Conservation (phyloP, 192 early-diverging fungal genomes). For the Mortierella hygrophila region DNA sequence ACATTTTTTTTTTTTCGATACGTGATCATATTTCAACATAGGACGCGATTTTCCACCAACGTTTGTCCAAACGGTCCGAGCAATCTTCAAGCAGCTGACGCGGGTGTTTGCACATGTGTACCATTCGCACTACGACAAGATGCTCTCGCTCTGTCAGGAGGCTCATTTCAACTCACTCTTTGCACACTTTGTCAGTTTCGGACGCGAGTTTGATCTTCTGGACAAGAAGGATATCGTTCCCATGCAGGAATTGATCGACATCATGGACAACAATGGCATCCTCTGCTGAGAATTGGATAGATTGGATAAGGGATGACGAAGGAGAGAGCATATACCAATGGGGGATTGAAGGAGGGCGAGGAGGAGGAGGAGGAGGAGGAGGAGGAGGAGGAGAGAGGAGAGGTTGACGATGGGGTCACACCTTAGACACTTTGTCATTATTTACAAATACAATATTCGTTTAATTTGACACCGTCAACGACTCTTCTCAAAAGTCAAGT, state of each 20-base stretch:
- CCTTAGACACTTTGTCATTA: too few relatives aligned
- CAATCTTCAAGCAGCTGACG: conserved; percentile 88
- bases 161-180: conserved; percentile 96
- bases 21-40: conserved; percentile 1
- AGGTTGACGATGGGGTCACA: too few relatives aligned
- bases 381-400: too few relatives aligned
- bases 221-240: conserved; percentile 92
- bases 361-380: too few relatives aligned
- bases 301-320: background rate
- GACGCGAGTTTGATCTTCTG: conserved; percentile 91
- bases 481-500: too few relatives aligned
- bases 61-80: conserved; percentile 73
- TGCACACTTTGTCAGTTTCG: conserved; percentile 95
- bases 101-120: conserved; percentile 96
- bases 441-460: too few relatives aligned
- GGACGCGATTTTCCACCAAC: conserved; percentile 90
- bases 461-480: too few relatives aligned
- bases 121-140: conserved; percentile 88
- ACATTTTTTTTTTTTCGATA: background rate
- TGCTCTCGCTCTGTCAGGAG: conserved; percentile 86
- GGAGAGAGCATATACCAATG: background rate
- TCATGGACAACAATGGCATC: conserved; percentile 56
- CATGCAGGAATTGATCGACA: conserved; percentile 81
- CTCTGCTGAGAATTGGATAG: conserved; percentile 21
- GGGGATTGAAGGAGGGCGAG: background rate